These are phyloP conservation scores for Pyrrhoderma lamaoense DNA, from an alignment of 1,284 basidiomycete genomes.

Conservation along the genomic window DNA sequence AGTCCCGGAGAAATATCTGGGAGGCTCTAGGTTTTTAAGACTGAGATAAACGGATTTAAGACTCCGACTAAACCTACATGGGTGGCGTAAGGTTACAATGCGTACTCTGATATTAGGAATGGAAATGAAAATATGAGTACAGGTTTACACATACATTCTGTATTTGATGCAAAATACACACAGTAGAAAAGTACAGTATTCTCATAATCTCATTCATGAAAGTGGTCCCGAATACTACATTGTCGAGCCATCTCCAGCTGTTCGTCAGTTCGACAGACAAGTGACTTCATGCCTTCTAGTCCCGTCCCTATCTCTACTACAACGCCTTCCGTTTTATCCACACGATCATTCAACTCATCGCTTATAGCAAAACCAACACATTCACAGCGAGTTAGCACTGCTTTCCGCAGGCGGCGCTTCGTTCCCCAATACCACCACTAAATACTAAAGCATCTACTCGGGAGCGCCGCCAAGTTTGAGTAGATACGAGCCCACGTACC, in stretches of 20 bases:
- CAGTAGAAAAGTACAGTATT: neutral
- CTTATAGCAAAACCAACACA: constrained; percentile 58
- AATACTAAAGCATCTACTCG: constrained; percentile 76
- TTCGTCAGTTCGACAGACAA: constrained; percentile 63
- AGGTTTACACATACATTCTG: neutral
- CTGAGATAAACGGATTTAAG: no score
- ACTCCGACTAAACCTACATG: no score
- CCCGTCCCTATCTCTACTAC: constrained; percentile 43
- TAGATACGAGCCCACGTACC: constrained; percentile 68
- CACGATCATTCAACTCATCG: constrained; percentile 30
- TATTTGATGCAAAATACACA: neutral
- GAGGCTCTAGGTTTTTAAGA: no score
- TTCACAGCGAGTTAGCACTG: constrained; percentile 43
- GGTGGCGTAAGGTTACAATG: no score
- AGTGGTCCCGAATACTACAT: constrained; percentile 31
- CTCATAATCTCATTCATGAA: constrained; percentile 1
- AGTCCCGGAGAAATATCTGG: no score
- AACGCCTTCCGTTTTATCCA: constrained; percentile 28
- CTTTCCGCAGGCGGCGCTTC: constrained; percentile 52
- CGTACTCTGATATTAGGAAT: no score
- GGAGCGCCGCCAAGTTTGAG: constrained; percentile 51
- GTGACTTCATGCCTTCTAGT: constrained; percentile 30
- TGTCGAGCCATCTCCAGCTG: constrained; percentile 61
- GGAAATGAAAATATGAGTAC: neutral
- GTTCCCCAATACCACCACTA: constrained; percentile 81